Evolutionary conservation across 2,329 filamentous ascomycete species (phyloP), one percentile per base, ranked within the genome.

Genomic region (Metarhizium humberi): DNA sequence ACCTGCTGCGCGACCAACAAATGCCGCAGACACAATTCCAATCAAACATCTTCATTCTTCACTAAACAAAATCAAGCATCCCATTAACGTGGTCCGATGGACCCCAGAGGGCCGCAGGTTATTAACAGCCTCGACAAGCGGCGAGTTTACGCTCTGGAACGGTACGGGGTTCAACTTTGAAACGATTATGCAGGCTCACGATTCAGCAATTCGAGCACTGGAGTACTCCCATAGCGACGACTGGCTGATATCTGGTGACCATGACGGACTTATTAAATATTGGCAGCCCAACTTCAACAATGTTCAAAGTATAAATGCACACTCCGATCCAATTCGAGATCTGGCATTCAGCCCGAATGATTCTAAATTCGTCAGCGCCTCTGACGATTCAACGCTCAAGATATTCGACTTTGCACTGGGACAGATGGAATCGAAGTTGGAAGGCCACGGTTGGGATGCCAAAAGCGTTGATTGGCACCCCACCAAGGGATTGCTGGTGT

Each of bases 231-330:
- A 97, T 71, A 95, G 88, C 64, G 90, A 96, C 67, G 94, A 99
- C 73, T 99, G 94, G 92, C 78, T 99, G 13, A 82, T 99, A 54
- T 97, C 94, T 7, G 92, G 90, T 53, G 94, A 97, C 67, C 92
- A 97, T 70, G 91, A 94, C 63, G 94, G 94, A 55, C 81, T 94
- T 59, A 87, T 99, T 72, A 97, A 97, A 74, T 99, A 99, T 74
- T 97, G 92, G 90, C 91, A 96, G 70, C 90, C 92, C 36, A 99
- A 97, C 70, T 96, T 99, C 75, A 97, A 99, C 78, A 96, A 97
- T 65, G 91, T 97, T 57, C 90, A 97, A 71, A 92, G 90, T 53
- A 90, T 99, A 54, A 86, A 92, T 67, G 94, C 91, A 6, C 94
- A 97, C 67, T 83, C 84, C 51, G 91, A 96, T 67, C 87, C 92